Percentiles rank a stretch among this genome's conserved stretches.
These are phyloP conservation scores for Wickerhamomyces xylosicus DNA, from an alignment of 805 yeast genomes.

Conservation along the genomic window DNA sequence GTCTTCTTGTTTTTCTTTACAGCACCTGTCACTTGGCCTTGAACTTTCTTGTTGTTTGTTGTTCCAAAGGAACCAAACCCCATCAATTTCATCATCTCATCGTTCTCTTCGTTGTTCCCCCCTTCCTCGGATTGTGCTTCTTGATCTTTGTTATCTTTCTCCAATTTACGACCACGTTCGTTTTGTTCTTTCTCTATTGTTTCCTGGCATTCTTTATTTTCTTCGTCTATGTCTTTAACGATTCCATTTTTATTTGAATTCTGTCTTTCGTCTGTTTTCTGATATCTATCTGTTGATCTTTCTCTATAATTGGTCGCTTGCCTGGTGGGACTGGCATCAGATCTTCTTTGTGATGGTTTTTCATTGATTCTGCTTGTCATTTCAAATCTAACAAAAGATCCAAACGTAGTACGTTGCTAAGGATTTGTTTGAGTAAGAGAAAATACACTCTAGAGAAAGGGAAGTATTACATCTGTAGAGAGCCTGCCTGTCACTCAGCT, in stretches of 20 bases:
- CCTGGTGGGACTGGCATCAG: conserved; percentile 4
- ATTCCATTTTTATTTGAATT: too few relatives aligned
- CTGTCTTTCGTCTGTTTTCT: too few relatives aligned
- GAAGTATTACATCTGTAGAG: too few relatives aligned
- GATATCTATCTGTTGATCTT: conserved; percentile 6
- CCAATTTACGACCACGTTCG: conserved; percentile 3
- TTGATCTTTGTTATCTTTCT: conserved; percentile 18
- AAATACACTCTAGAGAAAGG: too few relatives aligned
- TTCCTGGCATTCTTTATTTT: not conserved
- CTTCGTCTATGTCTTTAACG: not conserved
- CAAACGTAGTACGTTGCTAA: too few relatives aligned
- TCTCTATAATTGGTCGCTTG: conserved; percentile 7
- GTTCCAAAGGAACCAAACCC: conserved; percentile 47
- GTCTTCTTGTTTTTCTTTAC: conserved; percentile 28
- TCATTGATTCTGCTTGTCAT: not conserved
- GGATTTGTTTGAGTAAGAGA: too few relatives aligned
- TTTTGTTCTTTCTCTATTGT: conserved; percentile 2
- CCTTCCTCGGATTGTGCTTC: conserved; percentile 14
- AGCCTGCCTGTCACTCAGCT: too few relatives aligned
- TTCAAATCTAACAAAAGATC: too few relatives aligned
- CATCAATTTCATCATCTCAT: conserved; percentile 35
- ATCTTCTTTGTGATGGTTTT: not conserved
- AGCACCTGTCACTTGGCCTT: conserved; percentile 35
- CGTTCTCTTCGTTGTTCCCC: conserved; percentile 14
- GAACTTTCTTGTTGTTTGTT: conserved; percentile 48